Percentiles rank a stretch among this genome's conserved stretches.
phyloP scores from a whole-genome alignment of 495 filamentous ascomycete genomes.

The Podospora tetraspora region DNA sequence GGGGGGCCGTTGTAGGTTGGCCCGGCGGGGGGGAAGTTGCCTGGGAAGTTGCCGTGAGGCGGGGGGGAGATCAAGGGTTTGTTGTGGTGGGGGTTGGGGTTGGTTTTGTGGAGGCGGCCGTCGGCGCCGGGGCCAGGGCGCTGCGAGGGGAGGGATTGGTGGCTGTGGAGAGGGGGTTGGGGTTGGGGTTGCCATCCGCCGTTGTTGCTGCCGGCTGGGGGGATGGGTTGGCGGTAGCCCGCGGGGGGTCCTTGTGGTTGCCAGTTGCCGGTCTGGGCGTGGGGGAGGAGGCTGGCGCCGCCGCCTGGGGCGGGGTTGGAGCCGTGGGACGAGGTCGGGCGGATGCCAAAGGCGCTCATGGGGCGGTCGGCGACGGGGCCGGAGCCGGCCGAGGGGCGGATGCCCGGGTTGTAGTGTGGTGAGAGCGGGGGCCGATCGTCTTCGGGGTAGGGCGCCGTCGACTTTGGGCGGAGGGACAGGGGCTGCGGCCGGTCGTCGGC shows the following conservation, averaged over 20 bases:
- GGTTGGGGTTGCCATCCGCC: conserved; percentile 12
- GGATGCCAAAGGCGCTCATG: conserved; percentile 63
- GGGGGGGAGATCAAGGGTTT: conserved; percentile 6
- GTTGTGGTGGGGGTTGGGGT: conserved; percentile 23
- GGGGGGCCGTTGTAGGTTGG: neutral
- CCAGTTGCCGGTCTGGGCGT: conserved; percentile 36
- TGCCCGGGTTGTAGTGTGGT: conserved; percentile 33
- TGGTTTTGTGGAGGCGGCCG: conserved; percentile 36
- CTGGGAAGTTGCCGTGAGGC: neutral
- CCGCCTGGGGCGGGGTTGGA: conserved; percentile 16
- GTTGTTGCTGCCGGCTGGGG: conserved; percentile 25
- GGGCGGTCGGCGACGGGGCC: conserved; percentile 52
- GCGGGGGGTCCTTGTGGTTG: conserved; percentile 37
- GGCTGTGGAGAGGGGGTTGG: conserved; percentile 15
- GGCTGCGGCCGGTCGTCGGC: conserved; percentile 20
- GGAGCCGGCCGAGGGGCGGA: conserved; percentile 31
- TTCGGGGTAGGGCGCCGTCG: conserved; percentile 63
- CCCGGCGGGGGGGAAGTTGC: neutral
- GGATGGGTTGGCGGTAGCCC: conserved; percentile 38
- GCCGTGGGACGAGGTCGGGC: conserved; percentile 31
- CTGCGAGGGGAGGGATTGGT: conserved; percentile 15
- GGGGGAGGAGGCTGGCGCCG: conserved; percentile 20
- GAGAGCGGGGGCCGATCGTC: conserved; percentile 41
- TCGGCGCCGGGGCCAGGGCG: conserved; percentile 13
- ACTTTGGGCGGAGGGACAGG: conserved; percentile 40